Base-by-base conservation (phyloP, 192 early-diverging fungal genomes). In the Rhizophagus clarus region DNA sequence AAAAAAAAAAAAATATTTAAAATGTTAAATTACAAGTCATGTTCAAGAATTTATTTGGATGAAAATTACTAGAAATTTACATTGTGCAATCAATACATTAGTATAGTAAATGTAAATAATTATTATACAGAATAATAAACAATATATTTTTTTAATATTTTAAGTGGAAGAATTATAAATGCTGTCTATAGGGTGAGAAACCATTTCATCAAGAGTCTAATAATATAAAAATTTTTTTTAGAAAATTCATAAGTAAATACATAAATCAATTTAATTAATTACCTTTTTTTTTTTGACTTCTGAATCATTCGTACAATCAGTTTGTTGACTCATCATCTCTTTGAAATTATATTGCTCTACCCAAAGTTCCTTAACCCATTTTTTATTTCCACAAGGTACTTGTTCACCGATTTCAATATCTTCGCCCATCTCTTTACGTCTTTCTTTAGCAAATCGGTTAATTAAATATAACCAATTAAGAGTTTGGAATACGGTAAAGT, bases 391-490 rank as follows among this genome's bases (percentile, higher is more conserved):
- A 11, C 81, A 22, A 34, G 69, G 61, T 6, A 71, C 79, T 20
- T 72, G 79, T 71, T 80, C 49, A 51, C 82, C 61, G 12, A 69
- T 22, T 7, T 62, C 81, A 45, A 17, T 26, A 34, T 79, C 29
- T 1, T 81, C 76, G 60, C 60, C 79, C 9, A 62, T 42, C 20
- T 60, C 82, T 85, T 1, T 80, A 15, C 51, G 24, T 37, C 79
- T 66, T 82, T 82, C 85, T 71, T 81, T 83, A 28, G 82, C 83
- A 67, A 94, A 83, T 78, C 88, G 81, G 22, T 92, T 91, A 77
- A 85, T 87, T 79, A 94, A 83, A 79, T 89, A 92, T 34, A 94
- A 85, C 94, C 93, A 95, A 80, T 92, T 92, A 79, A 93, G 88
- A 0, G 92, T 87, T 80, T 92, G 89, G 83, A 87, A 92, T 2